These are phyloP conservation scores for Voacanga thouarsii DNA, from an alignment of 257 asterid genomes.

Conservation along the genomic window DNA sequence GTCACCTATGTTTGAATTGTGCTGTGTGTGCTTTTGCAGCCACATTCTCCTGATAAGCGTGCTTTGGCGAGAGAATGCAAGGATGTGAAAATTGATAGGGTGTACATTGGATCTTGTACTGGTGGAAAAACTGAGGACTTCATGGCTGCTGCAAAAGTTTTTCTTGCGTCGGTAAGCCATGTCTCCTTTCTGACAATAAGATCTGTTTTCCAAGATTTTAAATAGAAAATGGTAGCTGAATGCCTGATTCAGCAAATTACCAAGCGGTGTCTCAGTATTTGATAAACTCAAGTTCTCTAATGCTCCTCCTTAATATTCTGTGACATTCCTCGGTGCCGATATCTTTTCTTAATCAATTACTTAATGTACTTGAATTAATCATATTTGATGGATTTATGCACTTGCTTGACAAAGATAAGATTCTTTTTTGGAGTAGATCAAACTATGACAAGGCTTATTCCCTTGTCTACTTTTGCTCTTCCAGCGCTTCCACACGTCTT, in stretches of 20 bases:
- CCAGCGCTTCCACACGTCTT: neutral
- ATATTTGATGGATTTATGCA: neutral
- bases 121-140: slow-evolving; percentile 98
- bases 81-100: slow-evolving; percentile 91
- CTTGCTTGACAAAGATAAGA: neutral
- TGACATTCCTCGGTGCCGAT: neutral
- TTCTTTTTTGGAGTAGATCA: neutral
- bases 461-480: neutral
- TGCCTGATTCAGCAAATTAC: neutral
- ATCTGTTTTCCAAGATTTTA: neutral
- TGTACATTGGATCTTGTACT: slow-evolving; percentile 94
- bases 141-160: slow-evolving; percentile 92
- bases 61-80: slow-evolving; percentile 96
- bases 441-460: neutral
- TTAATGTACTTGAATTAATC: neutral
- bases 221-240: neutral
- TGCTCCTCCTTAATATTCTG: neutral
- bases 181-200: slow-evolving; percentile 7
- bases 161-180: slow-evolving; percentile 71
- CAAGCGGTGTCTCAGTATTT: neutral
- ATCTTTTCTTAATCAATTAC: neutral
- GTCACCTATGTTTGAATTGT: slow-evolving; percentile 7
- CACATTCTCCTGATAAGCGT: slow-evolving; percentile 95
- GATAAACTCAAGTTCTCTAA: neutral
- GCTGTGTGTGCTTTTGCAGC: slow-evolving; percentile 41